Base-by-base conservation (phyloP, 169 alveolate genomes). In the Plasmodium blacklocki region DNA sequence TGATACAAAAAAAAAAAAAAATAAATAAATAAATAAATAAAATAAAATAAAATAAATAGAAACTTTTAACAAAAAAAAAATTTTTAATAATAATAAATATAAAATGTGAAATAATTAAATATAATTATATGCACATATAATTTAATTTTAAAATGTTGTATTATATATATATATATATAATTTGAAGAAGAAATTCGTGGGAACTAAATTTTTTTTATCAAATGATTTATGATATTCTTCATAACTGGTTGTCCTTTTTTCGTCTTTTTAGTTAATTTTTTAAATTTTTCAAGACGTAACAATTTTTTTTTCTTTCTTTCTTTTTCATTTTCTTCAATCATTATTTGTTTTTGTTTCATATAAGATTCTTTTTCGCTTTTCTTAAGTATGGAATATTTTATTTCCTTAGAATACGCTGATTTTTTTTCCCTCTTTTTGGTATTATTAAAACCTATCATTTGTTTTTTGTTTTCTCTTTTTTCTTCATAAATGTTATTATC, bases 221-320 rank as follows among this genome's bases (percentile, higher is more conserved):
- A 80, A 68, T 80, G 91, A 5, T 58, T 80, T 39, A 80, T 70
- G n/a, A 80, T 54, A 56, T 80, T 80, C 19, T 68, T 70, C 91
- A 80, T 80, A 59, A 80, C 32, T 7, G 91, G 91, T 26, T 80
- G 91, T 19, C 91, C 91, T 60, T 29, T 80, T 7, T 15, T 21
- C 15, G 21, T 19, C 26, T 60, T 60, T 60, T 60, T 15, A 23
- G 19, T 60, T 23, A 60, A 23, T 18, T 60, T 60, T 18, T 19
- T 60, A 18, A 60, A 60, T 15, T 60, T 60, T 60, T 60, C 47
- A 18, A 60, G 4, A 19, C 70, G 19, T 7, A 60, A 19, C 26
- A 60, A 60, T 60, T 18, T 60, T 60, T 60, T 60, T 60, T 60
- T 15, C 26, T 15, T 21, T 60, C 45, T 15, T 60, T 60, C 70